Percentiles rank a stretch among this genome's conserved stretches.
Evolutionary conservation across 176 grass and related monocot species (phyloP).

Genomic region (Phoenix roebelenii): DNA sequence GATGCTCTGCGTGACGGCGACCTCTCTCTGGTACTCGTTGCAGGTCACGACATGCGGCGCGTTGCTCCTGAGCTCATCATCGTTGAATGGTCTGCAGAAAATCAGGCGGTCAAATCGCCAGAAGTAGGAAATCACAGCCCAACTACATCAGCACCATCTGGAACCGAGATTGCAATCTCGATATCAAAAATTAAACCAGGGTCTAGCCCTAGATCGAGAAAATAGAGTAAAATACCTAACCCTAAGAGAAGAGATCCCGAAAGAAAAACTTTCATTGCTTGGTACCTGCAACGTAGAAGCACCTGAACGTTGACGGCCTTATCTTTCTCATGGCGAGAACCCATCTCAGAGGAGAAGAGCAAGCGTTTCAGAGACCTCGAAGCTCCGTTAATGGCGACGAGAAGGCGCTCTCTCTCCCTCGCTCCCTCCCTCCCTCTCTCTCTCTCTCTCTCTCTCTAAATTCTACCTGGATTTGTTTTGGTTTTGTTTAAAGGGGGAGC

Average conservation of each 20-base stretch:
- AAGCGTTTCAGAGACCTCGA: background rate
- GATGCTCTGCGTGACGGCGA: slow-evolving; percentile 74
- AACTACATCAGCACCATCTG: too few relatives aligned
- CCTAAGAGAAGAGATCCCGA: background rate
- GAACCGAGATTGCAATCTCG: too few relatives aligned
- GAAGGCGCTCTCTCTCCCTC: background rate
- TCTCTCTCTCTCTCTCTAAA: slow-evolving; percentile 2
- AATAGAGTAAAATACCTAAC: background rate
- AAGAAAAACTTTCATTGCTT: background rate
- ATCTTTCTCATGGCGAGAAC: slow-evolving; percentile 87
- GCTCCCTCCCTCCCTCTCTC: background rate
- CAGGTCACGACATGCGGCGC: slow-evolving; percentile 91
- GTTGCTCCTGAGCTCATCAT: slow-evolving; percentile 74
- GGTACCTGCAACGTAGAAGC: slow-evolving; percentile 88
- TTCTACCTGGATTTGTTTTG: too few relatives aligned
- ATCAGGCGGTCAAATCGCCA: background rate
- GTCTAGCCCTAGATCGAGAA: background rate
- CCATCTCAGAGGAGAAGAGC: slow-evolving; percentile 29
- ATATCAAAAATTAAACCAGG: too few relatives aligned
- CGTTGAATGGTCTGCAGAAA: slow-evolving; percentile 65
- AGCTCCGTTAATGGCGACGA: background rate
- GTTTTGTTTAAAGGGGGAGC: too few relatives aligned
- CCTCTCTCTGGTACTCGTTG: slow-evolving; percentile 89
- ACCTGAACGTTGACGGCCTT: slow-evolving; percentile 98
- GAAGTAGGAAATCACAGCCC: background rate